A percentile compares a stretch with the other conserved stretches of the same genome.
Evolutionary conservation across 2,329 filamentous ascomycete species (phyloP).

Genomic region (Diaporthe sp.): DNA sequence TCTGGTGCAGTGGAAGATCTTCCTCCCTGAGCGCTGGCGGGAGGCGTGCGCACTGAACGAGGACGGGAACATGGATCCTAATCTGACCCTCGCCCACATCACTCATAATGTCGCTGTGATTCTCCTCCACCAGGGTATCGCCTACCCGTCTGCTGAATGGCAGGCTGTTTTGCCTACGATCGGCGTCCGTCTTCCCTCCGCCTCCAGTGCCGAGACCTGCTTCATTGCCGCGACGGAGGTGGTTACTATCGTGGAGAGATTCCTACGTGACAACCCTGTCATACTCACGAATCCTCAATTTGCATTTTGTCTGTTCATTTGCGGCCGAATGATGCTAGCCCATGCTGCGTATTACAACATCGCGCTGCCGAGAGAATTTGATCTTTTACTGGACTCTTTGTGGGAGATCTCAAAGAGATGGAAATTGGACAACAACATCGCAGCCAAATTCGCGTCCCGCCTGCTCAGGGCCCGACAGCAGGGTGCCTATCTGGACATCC

Average conservation of each 20-base stretch:
- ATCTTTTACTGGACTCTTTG: constrained; percentile 49
- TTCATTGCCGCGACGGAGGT: constrained; percentile 53
- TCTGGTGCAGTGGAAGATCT: constrained; percentile 60
- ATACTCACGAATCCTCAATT: constrained; percentile 50
- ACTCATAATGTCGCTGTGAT: constrained; percentile 58
- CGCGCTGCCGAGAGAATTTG: constrained; percentile 47
- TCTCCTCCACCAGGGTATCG: constrained; percentile 56
- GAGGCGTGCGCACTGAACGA: constrained; percentile 54
- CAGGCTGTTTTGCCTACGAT: constrained; percentile 40
- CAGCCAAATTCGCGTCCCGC: constrained; percentile 50
- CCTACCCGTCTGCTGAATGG: constrained; percentile 51
- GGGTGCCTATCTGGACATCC: constrained; percentile 48
- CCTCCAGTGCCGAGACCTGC: constrained; percentile 56
- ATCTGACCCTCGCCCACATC: constrained; percentile 57
- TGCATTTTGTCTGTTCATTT: constrained; percentile 54
- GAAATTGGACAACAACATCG: constrained; percentile 49
- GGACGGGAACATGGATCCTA: constrained; percentile 57
- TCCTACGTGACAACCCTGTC: constrained; percentile 44
- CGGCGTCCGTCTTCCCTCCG: constrained; percentile 50
- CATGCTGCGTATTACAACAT: constrained; percentile 50
- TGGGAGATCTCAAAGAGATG: constrained; percentile 53
- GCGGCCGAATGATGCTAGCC: constrained; percentile 49
- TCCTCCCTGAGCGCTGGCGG: constrained; percentile 57
- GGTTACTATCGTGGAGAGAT: constrained; percentile 52
- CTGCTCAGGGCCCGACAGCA: constrained; percentile 46